Base-by-base conservation (phyloP, 2,329 filamentous ascomycete species). In the Monosporascus sp. region DNA sequence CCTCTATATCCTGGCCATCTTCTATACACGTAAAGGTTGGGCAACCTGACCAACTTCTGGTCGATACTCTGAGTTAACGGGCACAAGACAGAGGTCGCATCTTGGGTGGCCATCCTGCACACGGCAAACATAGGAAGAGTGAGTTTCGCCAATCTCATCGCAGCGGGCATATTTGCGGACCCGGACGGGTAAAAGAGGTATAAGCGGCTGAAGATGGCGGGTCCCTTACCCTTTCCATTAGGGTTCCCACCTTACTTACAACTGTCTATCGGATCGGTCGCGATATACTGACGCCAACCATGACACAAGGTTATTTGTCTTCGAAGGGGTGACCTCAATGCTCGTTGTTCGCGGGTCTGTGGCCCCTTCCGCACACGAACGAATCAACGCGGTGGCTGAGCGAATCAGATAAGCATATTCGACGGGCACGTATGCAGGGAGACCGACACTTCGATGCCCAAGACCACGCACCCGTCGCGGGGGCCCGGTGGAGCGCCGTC, bases 401-500 rank as follows among this genome's bases (percentile, higher is more conserved):
- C 1, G 64, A 68, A 3, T 69, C 73, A 31, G 72, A 77, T 50
- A 68, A 72, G 18, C 66, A 70, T 11, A 62, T 75, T 7, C 71
- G 70, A 6, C 68, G 73, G 51, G 60, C 58, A 37, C 66, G 73
- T 37, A 72, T 75, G 31, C 5, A 46, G 17, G 20, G 51, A 40
- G 51, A 53, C 15, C 38, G 31, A 47, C 31, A 48, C 17, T 17
- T 53, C 15, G 41, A 43, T 22, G 15, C 40, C 17, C 50, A 49
- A n/a, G 57, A 60, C 7, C 58, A 62, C 43, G 73, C 69, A 7
- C 74, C 68, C 4, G 71, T 72, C 5, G 74, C 67, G 70, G 68
- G 71, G 7, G 78, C 78, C 6, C 69, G 80, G 26, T 72, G 73
- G 59, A 71, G 75, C 51, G 77, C 77, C 1, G 67, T 71, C 45